Evolutionary conservation across 164 flowering plant genomes (phyloP).

Genomic region (Magnolia officinalis): DNA sequence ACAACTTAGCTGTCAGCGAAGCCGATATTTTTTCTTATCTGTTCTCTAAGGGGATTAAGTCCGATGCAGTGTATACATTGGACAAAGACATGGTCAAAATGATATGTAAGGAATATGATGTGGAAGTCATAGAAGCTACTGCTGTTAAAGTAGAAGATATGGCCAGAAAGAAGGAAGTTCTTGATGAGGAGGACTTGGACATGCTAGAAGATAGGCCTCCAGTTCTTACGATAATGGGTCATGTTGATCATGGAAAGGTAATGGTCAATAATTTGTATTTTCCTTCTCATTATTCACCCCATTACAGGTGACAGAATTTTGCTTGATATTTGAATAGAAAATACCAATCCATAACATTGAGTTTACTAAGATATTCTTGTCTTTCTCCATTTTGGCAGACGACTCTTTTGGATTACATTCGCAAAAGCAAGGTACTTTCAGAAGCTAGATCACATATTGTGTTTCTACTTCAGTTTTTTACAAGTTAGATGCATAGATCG

Average conservation of each 20-base stretch:
- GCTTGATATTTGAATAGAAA: background rate
- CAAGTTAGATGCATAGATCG: background rate
- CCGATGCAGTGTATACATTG: conserved; percentile 70
- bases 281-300: background rate
- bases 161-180: conserved; percentile 77
- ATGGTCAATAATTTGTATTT: conserved; percentile 3
- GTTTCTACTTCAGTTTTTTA: background rate
- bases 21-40: conserved; percentile 79
- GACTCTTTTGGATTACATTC: conserved; percentile 84
- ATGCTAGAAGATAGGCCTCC: conserved; percentile 86
- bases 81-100: conserved; percentile 82
- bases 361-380: conserved; percentile 25
- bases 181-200: conserved; percentile 87
- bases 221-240: conserved; percentile 94
- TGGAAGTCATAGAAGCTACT: conserved; percentile 81
- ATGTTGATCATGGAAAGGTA: conserved; percentile 98
- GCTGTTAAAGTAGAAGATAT: conserved; percentile 68
- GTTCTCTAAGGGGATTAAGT: conserved; percentile 72
- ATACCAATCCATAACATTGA: background rate
- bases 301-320: background rate
- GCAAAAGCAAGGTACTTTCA: conserved; percentile 80
- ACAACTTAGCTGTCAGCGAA: conserved; percentile 68
- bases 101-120: conserved; percentile 75
- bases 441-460: conserved; percentile 6
- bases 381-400: conserved; percentile 56